These are phyloP conservation scores for Sindora glabra DNA, from an alignment of 306 rosid genomes.

Conservation along the genomic window DNA sequence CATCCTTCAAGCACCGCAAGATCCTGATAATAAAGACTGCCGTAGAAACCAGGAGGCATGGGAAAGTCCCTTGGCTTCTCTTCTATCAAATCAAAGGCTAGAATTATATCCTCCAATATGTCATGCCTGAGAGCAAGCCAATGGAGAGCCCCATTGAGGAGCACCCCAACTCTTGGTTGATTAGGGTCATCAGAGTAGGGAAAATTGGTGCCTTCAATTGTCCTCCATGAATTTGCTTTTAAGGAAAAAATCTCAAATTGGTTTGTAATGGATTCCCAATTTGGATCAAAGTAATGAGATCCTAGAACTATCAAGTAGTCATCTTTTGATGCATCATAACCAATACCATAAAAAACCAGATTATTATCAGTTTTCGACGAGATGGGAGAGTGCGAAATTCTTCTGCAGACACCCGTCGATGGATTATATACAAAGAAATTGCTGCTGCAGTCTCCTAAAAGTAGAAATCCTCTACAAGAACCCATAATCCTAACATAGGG, in stretches of 20 bases:
- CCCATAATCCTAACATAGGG: neutral
- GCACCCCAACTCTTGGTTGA: neutral
- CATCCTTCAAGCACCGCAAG: neutral
- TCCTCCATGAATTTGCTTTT: neutral
- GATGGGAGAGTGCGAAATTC: neutral
- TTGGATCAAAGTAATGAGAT: neutral
- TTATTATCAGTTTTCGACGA: neutral
- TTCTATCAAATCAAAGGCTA: neutral
- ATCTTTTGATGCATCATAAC: neutral
- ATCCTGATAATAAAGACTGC: no score
- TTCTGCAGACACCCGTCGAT: neutral
- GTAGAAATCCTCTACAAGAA: conserved; percentile 10
- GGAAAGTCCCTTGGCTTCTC: neutral
- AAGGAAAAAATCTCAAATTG: neutral
- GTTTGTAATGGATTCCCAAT: no score
- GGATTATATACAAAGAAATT: conserved; percentile 11
- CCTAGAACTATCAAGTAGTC: neutral
- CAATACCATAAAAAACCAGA: neutral
- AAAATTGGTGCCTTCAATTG: neutral
- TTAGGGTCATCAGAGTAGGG: neutral
- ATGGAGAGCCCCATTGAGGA: neutral
- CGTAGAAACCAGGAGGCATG: neutral
- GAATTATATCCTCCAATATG: neutral
- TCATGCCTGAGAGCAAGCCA: neutral
- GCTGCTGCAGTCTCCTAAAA: neutral